Evolutionary conservation across 257 asterid species (phyloP).

Genomic region (Parsonsia alboflavescens): DNA sequence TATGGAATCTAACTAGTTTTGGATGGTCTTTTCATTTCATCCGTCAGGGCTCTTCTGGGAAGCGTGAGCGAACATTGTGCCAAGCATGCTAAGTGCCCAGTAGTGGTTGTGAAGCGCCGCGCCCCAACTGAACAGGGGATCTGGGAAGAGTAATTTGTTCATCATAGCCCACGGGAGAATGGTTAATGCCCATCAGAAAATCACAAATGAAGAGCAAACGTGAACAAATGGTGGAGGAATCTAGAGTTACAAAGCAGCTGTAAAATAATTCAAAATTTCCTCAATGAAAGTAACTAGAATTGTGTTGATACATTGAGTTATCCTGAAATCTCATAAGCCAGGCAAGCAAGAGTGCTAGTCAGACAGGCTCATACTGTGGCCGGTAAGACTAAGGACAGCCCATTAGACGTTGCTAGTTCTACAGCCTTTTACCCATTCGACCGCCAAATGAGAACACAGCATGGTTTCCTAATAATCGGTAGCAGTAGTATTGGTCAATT

Average conservation of each 20-base stretch:
- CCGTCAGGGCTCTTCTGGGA: conserved; percentile 23
- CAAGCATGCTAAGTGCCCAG: conserved; percentile 20
- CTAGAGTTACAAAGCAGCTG: not conserved
- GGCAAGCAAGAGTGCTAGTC: not conserved
- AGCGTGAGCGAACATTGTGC: conserved; percentile 29
- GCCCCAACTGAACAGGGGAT: not conserved
- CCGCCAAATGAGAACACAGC: not conserved
- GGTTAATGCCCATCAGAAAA: not conserved
- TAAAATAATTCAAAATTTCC: not conserved
- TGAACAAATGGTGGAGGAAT: not conserved
- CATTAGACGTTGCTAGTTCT: not conserved
- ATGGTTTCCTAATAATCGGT: not conserved
- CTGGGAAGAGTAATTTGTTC: not conserved
- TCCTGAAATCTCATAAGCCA: not conserved
- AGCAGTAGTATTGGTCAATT: not conserved
- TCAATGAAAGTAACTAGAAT: not conserved
- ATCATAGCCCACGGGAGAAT: not conserved
- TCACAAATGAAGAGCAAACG: not conserved
- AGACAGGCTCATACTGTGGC: not conserved
- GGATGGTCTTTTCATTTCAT: not conserved
- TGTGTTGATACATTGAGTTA: not conserved
- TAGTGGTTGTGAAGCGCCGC: conserved; percentile 23
- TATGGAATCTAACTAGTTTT: not conserved
- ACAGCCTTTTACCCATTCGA: not conserved
- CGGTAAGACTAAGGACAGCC: not conserved